Evolutionary conservation across 306 rosid species (phyloP), one percentile per base, ranked within the genome.

Genomic region (Abrus pulchellus): DNA sequence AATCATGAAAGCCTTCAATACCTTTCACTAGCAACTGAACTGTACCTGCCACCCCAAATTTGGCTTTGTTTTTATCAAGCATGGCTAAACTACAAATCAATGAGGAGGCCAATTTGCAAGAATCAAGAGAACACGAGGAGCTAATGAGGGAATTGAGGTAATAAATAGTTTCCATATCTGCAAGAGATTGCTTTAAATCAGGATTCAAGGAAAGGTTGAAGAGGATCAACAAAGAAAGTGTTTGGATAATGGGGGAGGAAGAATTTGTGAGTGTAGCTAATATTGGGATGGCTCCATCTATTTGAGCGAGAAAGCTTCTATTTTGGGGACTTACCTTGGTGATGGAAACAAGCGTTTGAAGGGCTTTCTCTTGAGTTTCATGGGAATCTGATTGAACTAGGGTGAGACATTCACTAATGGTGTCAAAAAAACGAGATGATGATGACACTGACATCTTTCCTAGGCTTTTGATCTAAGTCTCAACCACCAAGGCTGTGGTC

Each of bases 21-120:
- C 83, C 90, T 62, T 79, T 83, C 9, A 91, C 88, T n/a, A 91
- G 83, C 48, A 90, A 52, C 40, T 85, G 91, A 38, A 92, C 78
- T 0, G 97, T 94, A 3, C 94, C 93, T 6, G 97, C 91, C 1
- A 92, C 94, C 0, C 97, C 97, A 44, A 92, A 90, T 66, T 91
- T 92, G 84, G 98, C 97, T 81, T 92, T 91, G 84, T 94, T 94
- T 78, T 87, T 94, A 72, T 94, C 94, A 14, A 80, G 87, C 97
- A 94, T 87, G 30, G 97, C 98, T 67, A 94, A 49, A 36, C 97
- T 92, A 63, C 92, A 94, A 11, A 92, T 71, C 79, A 94, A 45
- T 0, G 92, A 91, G 56, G 94, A 86, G 50, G 92, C 86, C 7
- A 90, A 52, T 74, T 83, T 87, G 72, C 82, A 83, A 6, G 91